Conservation (phyloP, 257 asterid genomes). For the Nicotiana knightiana region DNA sequence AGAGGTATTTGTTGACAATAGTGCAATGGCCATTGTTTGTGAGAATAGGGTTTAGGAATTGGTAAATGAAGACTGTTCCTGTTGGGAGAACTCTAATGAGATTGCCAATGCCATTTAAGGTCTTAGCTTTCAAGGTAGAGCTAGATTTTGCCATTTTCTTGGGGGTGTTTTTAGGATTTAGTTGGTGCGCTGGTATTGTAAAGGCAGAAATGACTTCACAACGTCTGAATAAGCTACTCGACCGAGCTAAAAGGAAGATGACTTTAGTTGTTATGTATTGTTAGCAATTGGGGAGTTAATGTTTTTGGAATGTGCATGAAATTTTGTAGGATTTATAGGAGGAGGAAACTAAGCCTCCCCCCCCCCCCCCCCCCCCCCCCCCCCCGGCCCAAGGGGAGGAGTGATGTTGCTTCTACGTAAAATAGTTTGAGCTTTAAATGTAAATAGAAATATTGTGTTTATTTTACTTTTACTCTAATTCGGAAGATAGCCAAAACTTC, state of each 20-base stretch:
- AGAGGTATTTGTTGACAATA: conserved; percentile 43
- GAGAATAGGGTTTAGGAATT: conserved; percentile 69
- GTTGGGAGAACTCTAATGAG: conserved; percentile 69
- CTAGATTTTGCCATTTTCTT: conserved; percentile 22
- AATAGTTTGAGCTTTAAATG: conserved; percentile 8
- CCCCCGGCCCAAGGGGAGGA: background rate
- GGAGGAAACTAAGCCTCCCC: background rate
- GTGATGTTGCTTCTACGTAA: conserved; percentile 35
- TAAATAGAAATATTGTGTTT: conserved; percentile 11
- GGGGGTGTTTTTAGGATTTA: background rate
- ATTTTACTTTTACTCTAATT: conserved; percentile 17
- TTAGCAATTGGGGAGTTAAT: background rate
- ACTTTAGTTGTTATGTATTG: too few relatives aligned
- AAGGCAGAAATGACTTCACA: too few relatives aligned
- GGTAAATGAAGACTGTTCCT: conserved; percentile 58
- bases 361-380: too few relatives aligned
- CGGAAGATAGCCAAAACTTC: background rate
- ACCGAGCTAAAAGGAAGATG: too few relatives aligned
- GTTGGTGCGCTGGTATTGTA: too few relatives aligned
- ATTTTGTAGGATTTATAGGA: conserved; percentile 1
- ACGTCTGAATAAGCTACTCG: too few relatives aligned
- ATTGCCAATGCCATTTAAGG: conserved; percentile 55
- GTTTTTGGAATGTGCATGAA: background rate
- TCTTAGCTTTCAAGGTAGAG: conserved; percentile 21
- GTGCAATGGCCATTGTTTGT: conserved; percentile 75